Evolutionary conservation across 257 asterid species (phyloP), one percentile per base, ranked within the genome.

Genomic region (Rhazya stricta): DNA sequence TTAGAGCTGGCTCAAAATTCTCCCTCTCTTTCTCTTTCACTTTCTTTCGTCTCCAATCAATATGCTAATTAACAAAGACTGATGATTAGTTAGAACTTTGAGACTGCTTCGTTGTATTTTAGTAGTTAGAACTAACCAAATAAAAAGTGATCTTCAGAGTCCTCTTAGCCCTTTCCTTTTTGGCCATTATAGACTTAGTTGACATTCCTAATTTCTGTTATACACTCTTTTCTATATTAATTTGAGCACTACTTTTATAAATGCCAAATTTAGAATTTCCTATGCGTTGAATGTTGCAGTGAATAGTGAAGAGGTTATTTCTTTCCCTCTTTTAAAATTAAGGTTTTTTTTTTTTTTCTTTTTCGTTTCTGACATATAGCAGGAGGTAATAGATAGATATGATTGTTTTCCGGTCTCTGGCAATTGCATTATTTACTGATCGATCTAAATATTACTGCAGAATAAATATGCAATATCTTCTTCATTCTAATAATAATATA

Each of bases 1-100:
- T 79, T 79, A 76, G 78, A 79, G 83, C 83, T 79, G 82, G 77
- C 83, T 76, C 5, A 23, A 71, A 75, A 46, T 75, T 74, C 73
- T 63, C n/a, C 36, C 76, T 46, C 7, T 53, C 27, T 65, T 36
- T 41, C 1, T 48, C 34, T 79, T 41, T 39, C 36, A 60, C 27
- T 39, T 56, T 58, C 34, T 19, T 63, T 23, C 32, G 50, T 54
- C 29, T 54, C n/a, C 8, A 54, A 51, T 51, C 21, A 19, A 69
- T 67, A 69, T 53, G 37, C 68, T 63, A 29, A 12, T 36, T 41
- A 51, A 62, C 29, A 78, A 72, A 48, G 37, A 12, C 30, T 18
- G 36, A 42, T 46, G 25, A 27, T 69, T 62, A 41, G 43, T 71
- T 79, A 60, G 34, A 21, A 66, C 10, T 76, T 77, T 57, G 23